Evolutionary conservation across 1,139 yeast species (phyloP).

Genomic region (Meyerozyma athensensis): DNA sequence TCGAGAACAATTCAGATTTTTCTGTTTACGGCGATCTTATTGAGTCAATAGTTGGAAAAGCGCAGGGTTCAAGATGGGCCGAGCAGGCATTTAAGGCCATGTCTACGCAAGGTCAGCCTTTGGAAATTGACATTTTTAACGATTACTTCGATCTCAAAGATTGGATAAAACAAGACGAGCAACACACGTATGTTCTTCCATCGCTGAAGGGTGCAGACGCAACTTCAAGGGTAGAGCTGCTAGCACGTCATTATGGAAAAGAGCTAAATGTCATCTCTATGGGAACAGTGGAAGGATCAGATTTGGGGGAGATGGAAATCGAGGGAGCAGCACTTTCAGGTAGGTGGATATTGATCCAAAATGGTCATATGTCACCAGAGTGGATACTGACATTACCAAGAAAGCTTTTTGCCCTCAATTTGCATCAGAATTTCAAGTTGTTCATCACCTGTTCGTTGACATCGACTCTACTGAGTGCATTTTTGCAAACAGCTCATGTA

Average conservation of each 20-base stretch:
- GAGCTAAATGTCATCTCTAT: slow-evolving; percentile 51
- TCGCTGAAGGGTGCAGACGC: slow-evolving; percentile 68
- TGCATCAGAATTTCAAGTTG: slow-evolving; percentile 37
- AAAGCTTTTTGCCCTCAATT: slow-evolving; percentile 25
- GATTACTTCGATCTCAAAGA: not conserved
- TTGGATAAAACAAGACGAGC: not conserved
- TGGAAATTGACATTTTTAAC: not conserved
- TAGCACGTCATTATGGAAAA: slow-evolving; percentile 27
- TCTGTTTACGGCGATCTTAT: too few relatives aligned
- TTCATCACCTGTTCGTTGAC: slow-evolving; percentile 56
- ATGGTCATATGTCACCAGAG: slow-evolving; percentile 63
- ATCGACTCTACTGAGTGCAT: slow-evolving; percentile 49
- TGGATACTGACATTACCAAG: slow-evolving; percentile 60
- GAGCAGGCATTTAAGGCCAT: not conserved
- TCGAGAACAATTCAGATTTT: too few relatives aligned
- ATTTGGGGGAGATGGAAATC: slow-evolving; percentile 53
- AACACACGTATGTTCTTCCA: slow-evolving; percentile 41
- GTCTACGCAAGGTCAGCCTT: not conserved
- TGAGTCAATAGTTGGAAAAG: too few relatives aligned
- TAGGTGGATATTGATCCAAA: slow-evolving; percentile 71
- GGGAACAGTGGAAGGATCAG: slow-evolving; percentile 71
- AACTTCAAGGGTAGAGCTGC: slow-evolving; percentile 45
- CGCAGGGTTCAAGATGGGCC: not conserved
- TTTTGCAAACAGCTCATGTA: slow-evolving; percentile 49
- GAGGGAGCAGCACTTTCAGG: slow-evolving; percentile 41